Conservation (phyloP, 2,329 filamentous ascomycete species). For the Westerdykella aurantiaca region DNA sequence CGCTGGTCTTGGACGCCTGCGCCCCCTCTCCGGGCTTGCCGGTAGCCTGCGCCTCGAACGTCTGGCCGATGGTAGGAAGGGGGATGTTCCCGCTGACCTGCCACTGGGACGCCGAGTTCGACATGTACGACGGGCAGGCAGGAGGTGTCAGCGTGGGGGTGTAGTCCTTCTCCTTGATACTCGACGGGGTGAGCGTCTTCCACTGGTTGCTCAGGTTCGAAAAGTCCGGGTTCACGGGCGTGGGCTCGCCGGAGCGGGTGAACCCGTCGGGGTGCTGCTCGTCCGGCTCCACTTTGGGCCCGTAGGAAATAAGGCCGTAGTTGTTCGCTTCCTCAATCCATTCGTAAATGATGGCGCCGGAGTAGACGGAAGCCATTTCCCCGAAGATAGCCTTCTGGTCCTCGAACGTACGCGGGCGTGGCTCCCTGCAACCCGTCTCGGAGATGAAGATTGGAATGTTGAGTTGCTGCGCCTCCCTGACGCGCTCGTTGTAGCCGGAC, state of each 20-base stretch:
- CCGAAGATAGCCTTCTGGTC: conserved; percentile 77
- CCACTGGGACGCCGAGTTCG: conserved; percentile 56
- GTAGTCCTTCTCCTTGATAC: conserved; percentile 62
- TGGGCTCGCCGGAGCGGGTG: conserved; percentile 66
- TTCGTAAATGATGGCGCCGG: conserved; percentile 79
- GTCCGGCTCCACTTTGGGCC: conserved; percentile 49
- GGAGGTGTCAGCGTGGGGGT: conserved; percentile 56
- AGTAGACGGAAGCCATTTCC: conserved; percentile 66
- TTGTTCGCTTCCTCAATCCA: conserved; percentile 82
- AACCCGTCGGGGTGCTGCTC: conserved; percentile 58
- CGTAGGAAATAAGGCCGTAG: conserved; percentile 77
- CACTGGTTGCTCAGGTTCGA: conserved; percentile 70
- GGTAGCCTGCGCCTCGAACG: conserved; percentile 14
- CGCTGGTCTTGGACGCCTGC: conserved; percentile 1
- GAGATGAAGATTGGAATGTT: conserved; percentile 38
- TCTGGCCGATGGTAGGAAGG: conserved; percentile 61
- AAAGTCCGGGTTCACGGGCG: conserved; percentile 70
- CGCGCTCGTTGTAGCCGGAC: conserved; percentile 65
- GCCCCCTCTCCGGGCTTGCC: conserved; percentile 8
- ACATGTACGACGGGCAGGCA: conserved; percentile 64
- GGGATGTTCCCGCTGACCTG: conserved; percentile 62
- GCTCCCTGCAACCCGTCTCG: conserved; percentile 62
- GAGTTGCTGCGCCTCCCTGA: conserved; percentile 49
- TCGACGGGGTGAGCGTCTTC: conserved; percentile 64
- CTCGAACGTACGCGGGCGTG: conserved; percentile 56